Evolutionary conservation across 1,139 yeast species (phyloP), one percentile per base, ranked within the genome.

Genomic region (Debaryomyces sp.): DNA sequence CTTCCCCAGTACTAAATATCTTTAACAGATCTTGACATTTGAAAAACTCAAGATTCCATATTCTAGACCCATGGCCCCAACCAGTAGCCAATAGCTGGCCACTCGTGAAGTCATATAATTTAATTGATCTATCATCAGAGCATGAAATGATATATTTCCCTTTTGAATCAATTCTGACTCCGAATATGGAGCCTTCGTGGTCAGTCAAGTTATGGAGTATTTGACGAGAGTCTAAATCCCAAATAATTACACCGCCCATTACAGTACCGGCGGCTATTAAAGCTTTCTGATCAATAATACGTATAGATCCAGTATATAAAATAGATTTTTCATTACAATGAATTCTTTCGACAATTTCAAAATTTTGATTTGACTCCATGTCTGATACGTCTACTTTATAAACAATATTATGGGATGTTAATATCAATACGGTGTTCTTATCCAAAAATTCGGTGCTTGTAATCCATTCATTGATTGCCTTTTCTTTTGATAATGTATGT

Each of bases 31-130:
- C 40, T 37, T 68, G 63, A n/a, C 67, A 66, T 3, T 57, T 54
- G 52, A 74, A 79, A 63, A 91, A 90, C 40, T 76, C 76, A 46
- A 94, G 73, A 39, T 80, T 81, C 99, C 99, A 94, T 39, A 94
- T 91, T 62, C 99, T 79, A 0, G 98, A 92, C 3, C 89, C 87
- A 63, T 94, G 99, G 13, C 98, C 98, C 97, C 98, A 94, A 0
- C 97, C 98, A 35, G 84, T 81, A 1, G 94, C 87, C 33, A 88
- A 55, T 29, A 84, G 68, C 6, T 69, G 56, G 0, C 95, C 94
- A 2, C 76, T 60, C 6, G 61, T 58, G 53, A 85, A 70, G 54
- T 82, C 82, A 84, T 92, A 92, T 9, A 94, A 64, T 49, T 86
- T 85, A 45, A 94, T 82, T 0, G 97, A 88, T 53, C 99, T 76